Base-by-base conservation (phyloP, 202 grass and related monocot species). In the Panicum virgatum region DNA sequence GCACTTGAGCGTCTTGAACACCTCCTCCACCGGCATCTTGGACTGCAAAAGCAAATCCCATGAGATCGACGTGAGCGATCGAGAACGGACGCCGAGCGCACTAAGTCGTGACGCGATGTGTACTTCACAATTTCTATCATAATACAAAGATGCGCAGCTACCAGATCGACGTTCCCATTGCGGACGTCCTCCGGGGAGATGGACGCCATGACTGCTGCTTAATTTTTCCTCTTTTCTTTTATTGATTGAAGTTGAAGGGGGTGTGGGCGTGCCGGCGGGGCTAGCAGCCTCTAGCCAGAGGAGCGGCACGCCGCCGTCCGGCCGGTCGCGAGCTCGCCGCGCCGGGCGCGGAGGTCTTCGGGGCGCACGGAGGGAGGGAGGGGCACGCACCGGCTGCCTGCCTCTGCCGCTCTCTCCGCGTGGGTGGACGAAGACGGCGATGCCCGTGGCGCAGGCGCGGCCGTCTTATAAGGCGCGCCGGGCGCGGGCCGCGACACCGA, bases 1-100 rank as follows among this genome's bases (percentile, higher is more conserved):
- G 76, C 94, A 92, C 82, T 91, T 92, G 26, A 97, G 81, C 65
- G 86, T 91, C 81, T 74, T 37, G 75, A 97, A 97, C 39, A 97
- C 94, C 86, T 97, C 92, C 22, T 84, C 85, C 54, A 94, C 84
- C 1, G 92, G 79, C 42, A 89, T 72, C 37, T 72, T 94, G 50
- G 93, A 93, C 95, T 94, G 69, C 69, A 58, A 58, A 26, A 2
- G 25, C 20, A 8, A 52, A 46, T 15, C 3, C 15, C 16, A 51
- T 7, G 32, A 34, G 32, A n/a, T n/a, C n/a, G n/a, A n/a, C n/a
- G n/a, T n/a, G n/a, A n/a, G n/a, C n/a, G n/a, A n/a, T n/a, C 2
- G 1, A 0, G 12, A 75, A 32, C 1, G 12, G 7, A 69, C 6
- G 26, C n/a, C n/a, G n/a, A n/a, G n/a, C n/a, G n/a, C n/a, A n/a